These are phyloP conservation scores for Xylaria intraflava DNA, from an alignment of 495 filamentous ascomycete genomes.

Conservation along the genomic window DNA sequence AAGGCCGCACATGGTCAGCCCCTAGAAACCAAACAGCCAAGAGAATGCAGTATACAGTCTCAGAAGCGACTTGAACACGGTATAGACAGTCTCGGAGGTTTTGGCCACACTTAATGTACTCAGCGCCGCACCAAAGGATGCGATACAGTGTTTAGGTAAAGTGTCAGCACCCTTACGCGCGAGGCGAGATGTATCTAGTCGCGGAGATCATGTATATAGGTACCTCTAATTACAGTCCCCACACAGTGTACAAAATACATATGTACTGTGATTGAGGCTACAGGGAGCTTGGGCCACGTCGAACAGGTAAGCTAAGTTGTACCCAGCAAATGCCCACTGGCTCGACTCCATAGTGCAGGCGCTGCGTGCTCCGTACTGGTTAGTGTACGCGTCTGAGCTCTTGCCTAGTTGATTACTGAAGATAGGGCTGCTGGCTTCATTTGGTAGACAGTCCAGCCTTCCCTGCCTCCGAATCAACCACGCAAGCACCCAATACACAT, in stretches of 20 bases:
- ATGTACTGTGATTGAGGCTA: not conserved
- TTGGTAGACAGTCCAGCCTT: slow-evolving; percentile 5
- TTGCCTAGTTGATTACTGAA: slow-evolving; percentile 6
- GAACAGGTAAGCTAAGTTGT: not conserved
- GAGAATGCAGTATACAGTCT: too few species aligned
- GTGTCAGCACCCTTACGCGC: too few species aligned
- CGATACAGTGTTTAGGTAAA: too few species aligned
- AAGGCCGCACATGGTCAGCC: too few species aligned
- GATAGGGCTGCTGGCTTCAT: not conserved
- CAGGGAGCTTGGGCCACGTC: not conserved
- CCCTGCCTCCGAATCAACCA: not conserved
- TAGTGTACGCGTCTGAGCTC: slow-evolving; percentile 15
- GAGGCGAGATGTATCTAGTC: too few species aligned
- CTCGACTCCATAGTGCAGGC: not conserved
- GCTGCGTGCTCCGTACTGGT: not conserved
- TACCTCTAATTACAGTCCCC: too few species aligned
- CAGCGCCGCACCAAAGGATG: too few species aligned
- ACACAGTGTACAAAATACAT: not conserved
- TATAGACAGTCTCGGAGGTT: too few species aligned
- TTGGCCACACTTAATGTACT: too few species aligned
- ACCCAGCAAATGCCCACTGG: not conserved
- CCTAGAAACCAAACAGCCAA: too few species aligned
- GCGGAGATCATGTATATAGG: too few species aligned
- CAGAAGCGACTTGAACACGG: too few species aligned
- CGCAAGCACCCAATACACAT: not conserved